Conservation (phyloP, 148 eudicot genomes). For the Rhododendron ferrugineum region DNA sequence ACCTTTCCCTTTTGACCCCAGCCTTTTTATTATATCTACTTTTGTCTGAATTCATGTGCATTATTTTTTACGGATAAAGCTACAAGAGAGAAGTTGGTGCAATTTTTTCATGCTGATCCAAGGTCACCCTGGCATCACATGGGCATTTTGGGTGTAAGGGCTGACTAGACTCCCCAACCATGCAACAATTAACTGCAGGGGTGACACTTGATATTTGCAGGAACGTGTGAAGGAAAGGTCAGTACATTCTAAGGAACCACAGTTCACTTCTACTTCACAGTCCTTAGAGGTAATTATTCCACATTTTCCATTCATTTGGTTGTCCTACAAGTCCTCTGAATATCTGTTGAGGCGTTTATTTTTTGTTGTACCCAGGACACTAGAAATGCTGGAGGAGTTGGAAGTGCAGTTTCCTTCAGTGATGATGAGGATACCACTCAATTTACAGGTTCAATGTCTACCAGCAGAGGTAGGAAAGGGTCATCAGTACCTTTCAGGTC, state of each 20-base stretch:
- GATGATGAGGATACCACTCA: conserved; percentile 74
- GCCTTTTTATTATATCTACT: conserved; percentile 1
- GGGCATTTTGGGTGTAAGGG: conserved; percentile 4
- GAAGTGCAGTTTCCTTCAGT: conserved; percentile 72
- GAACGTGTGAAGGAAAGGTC: conserved; percentile 80
- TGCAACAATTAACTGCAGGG: neutral
- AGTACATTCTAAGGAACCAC: conserved; percentile 39
- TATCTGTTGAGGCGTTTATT: neutral
- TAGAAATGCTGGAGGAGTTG: conserved; percentile 40
- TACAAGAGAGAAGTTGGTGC: neutral
- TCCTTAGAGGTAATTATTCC: conserved; percentile 52
- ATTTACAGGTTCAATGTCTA: conserved; percentile 36
- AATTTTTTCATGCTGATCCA: neutral
- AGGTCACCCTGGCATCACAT: neutral
- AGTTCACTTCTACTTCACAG: conserved; percentile 43
- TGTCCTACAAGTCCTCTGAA: neutral
- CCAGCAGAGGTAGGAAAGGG: conserved; percentile 49
- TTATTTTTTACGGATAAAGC: neutral
- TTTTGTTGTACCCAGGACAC: conserved; percentile 30
- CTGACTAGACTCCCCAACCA: neutral
- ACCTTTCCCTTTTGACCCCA: neutral
- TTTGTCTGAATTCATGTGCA: neutral
- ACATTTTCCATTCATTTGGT: neutral
- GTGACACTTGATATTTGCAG: conserved; percentile 31
- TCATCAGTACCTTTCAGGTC: conserved; percentile 33